phyloP scores from a whole-genome alignment of 2,329 filamentous ascomycete species.

The Bipolaris bicolor region DNA sequence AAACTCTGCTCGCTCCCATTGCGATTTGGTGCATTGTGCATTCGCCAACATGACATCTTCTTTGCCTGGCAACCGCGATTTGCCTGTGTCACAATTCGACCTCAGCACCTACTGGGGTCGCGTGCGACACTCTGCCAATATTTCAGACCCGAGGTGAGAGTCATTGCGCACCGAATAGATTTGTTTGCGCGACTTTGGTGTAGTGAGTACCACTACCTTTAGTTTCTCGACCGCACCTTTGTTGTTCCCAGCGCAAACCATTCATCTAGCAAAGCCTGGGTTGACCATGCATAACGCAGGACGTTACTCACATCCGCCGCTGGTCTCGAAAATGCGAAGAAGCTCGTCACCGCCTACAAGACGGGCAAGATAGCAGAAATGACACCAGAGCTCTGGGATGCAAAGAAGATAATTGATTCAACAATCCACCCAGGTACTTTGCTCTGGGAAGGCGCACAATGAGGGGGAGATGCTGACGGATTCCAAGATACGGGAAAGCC shows the following conservation, averaged over 20 bases:
- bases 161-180: constrained; percentile 25
- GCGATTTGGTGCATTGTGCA: neutral
- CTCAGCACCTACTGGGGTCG: constrained; percentile 93
- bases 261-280: neutral
- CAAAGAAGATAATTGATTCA: constrained; percentile 97
- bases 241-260: neutral
- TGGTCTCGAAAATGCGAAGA: constrained; percentile 86
- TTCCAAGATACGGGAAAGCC: constrained; percentile 83
- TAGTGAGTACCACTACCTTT: constrained; percentile 49
- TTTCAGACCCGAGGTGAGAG: constrained; percentile 93
- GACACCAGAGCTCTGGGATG: constrained; percentile 89
- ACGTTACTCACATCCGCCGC: constrained; percentile 80
- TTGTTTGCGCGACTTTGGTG: constrained; percentile 30
- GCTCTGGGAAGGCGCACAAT: constrained; percentile 24
- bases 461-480: constrained; percentile 17
- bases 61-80: constrained; percentile 72
- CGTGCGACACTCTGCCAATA: constrained; percentile 84
- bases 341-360: constrained; percentile 83
- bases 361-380: constrained; percentile 77
- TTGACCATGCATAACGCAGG: constrained; percentile 57
- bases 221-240: constrained; percentile 19
- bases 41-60: constrained; percentile 62
- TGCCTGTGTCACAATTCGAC: constrained; percentile 91
- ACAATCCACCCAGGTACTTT: constrained; percentile 86
- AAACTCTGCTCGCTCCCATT: constrained; percentile 8